Evolutionary conservation across 345 rosid genomes (phyloP), one percentile per base, ranked within the genome.

Genomic region (Jatropha curcas): DNA sequence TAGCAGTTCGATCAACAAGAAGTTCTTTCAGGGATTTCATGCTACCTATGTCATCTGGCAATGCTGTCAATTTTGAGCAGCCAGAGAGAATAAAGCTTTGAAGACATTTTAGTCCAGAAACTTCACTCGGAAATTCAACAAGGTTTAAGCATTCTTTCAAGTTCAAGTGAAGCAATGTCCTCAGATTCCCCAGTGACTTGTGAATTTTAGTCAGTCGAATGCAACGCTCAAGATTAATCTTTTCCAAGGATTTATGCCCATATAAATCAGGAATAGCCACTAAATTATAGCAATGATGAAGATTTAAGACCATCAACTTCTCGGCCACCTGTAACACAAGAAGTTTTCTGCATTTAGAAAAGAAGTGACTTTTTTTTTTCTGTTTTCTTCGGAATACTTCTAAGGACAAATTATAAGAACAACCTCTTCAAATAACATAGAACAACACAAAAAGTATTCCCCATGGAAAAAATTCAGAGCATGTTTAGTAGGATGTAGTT

Each of bases 21-120:
- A 88, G 86, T 67, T 84, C 83, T 55, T 71, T 82, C 52, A 88
- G 74, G 41, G 88, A 83, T 48, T 20, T 74, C 89, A 88, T 86
- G 69, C 77, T 62, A 19, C 84, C 77, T 11, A 83, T 30, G 61
- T 67, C 70, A 74, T 80, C 51, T 9, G 92, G 88, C 58, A 88
- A 74, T 67, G 71, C 77, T 60, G 66, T 75, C 27, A 88, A 59
- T 8, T 79, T 72, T 34, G 28, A 48, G 74, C 88, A 88, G 41
- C 35, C 56, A n/a, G 77, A 81, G 37, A 88, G 87, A 62, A 63
- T 16, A 62, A 88, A 84, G 14, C 27, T 86, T 67, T 84, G 43
- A 35, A 86, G 89, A 71, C 7, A 27, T 53, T 71, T 81, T 68
- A 84, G 65, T 46, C 89, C 89, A 20, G 79, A 76, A 53, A 82